Base-by-base conservation (phyloP, 1,284 basidiomycete species). In the Meira miltonrushii region DNA sequence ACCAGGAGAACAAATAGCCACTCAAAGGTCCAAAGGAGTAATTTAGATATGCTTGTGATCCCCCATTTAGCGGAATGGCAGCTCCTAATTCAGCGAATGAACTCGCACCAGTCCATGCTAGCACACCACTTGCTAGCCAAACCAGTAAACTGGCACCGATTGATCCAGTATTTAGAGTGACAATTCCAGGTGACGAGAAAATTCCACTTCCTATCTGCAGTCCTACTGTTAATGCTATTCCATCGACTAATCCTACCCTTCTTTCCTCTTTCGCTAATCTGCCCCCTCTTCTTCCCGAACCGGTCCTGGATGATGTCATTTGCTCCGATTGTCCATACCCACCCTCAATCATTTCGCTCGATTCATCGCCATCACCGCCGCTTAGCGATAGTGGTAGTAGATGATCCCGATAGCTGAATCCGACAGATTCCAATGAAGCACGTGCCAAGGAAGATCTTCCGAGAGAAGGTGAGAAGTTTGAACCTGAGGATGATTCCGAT, bases 11-110 rank as follows among this genome's bases (percentile, higher is more conserved):
- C 10, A 78, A 68, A 88, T 79, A 90, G 87, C 55, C 67, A 0
- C 69, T 67, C 1, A 77, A 71, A 0, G 96, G 83, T 4, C 89
- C 90, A 46, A 88, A 87, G 41, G 96, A 92, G 60, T 77, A 78
- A 52, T 71, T 72, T 39, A 96, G 85, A 78, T 97, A 89, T 15
- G 87, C 92, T 78, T 78, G 75, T 7, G 75, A 68, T 12, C 75
- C 74, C 23, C 75, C 75, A 68, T 92, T 82, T 8, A 82, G 64
- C 0, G 81, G 82, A 21, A 83, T 82, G 0, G 81, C 80, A 39
- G 81, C 79, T 1, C 81, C 82, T 3, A 71, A 79, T 54, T 77
- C 74, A n/a, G 90, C 67, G 88, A 82, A 57, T 87, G 91, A 80
- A 90, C 90, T 59, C 4, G 74, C 77, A 1, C 77, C 74, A 0